Percentiles rank a stretch among this genome's conserved stretches.
These are phyloP conservation scores for Termitomyces sp. DNA, from an alignment of 768 basidiomycete genomes.

Conservation along the genomic window DNA sequence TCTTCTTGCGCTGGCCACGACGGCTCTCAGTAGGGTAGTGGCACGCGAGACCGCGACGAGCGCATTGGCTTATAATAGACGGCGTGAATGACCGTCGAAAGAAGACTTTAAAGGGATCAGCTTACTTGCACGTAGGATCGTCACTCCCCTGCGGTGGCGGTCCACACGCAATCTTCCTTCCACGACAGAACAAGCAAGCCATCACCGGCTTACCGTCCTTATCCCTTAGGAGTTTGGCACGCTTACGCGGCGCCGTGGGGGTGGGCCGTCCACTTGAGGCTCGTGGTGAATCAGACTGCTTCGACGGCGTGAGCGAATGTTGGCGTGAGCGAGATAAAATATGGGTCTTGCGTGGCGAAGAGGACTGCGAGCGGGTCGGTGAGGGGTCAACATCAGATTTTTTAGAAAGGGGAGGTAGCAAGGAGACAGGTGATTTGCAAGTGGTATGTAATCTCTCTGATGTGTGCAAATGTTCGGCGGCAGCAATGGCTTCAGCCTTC, in stretches of 20 bases:
- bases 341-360: background rate
- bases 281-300: background rate
- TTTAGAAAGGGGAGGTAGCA: background rate
- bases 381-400: background rate
- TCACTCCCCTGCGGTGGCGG: constrained; percentile 30
- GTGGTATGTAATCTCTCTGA: background rate
- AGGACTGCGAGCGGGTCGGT: background rate
- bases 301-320: background rate
- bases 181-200: constrained; percentile 45
- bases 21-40: constrained; percentile 11
- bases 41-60: constrained; percentile 5
- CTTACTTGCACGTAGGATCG: constrained; percentile 46
- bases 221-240: constrained; percentile 1
- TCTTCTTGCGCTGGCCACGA: constrained; percentile 10
- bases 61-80: constrained; percentile 6
- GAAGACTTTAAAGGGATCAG: constrained; percentile 5
- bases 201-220: constrained; percentile 31
- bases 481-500: constrained; percentile 9
- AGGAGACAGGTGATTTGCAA: background rate
- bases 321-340: constrained; percentile 1
- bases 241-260: background rate
- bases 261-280: background rate
- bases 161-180: constrained; percentile 49
- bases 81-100: background rate
- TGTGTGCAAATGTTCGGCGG: background rate